A percentile compares a stretch with the other conserved stretches of the same genome.
Conservation (phyloP, 177 flowering plant genomes). For the Tripterygium wilfordii region DNA sequence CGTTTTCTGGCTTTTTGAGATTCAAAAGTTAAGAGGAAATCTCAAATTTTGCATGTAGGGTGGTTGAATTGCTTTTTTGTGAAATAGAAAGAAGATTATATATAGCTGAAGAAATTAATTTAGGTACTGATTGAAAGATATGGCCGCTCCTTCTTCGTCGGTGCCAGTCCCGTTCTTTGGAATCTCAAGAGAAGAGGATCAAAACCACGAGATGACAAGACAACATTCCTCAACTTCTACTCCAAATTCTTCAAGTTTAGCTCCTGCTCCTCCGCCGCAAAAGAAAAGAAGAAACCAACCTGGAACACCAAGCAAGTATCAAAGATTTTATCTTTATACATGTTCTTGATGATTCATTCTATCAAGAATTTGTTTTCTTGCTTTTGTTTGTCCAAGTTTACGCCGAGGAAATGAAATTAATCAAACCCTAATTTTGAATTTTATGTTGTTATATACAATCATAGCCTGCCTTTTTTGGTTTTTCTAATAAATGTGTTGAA, state of each 20-base stretch:
- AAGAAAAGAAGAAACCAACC: constrained; percentile 86
- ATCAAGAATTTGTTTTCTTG: too few species aligned
- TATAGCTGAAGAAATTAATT: background rate
- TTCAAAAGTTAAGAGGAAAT: constrained; percentile 1
- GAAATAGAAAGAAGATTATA: too few species aligned
- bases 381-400: too few species aligned
- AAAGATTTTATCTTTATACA: too few species aligned
- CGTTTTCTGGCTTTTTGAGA: background rate
- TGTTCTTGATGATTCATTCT: too few species aligned
- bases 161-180: constrained; percentile 38
- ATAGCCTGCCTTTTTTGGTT: too few species aligned
- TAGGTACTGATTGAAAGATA: constrained; percentile 10
- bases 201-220: constrained; percentile 40
- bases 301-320: constrained; percentile 96
- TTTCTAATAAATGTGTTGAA: too few species aligned
- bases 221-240: constrained; percentile 44
- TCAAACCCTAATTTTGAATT: too few species aligned
- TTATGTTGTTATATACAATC: too few species aligned
- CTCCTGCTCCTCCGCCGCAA: constrained; percentile 32
- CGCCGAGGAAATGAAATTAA: too few species aligned
- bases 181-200: constrained; percentile 45
- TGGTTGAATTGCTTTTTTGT: too few species aligned
- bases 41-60: constrained; percentile 14
- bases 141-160: constrained; percentile 50
- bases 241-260: constrained; percentile 31